phyloP scores from a whole-genome alignment of 495 filamentous ascomycete species.

The Xylaria sp. region DNA sequence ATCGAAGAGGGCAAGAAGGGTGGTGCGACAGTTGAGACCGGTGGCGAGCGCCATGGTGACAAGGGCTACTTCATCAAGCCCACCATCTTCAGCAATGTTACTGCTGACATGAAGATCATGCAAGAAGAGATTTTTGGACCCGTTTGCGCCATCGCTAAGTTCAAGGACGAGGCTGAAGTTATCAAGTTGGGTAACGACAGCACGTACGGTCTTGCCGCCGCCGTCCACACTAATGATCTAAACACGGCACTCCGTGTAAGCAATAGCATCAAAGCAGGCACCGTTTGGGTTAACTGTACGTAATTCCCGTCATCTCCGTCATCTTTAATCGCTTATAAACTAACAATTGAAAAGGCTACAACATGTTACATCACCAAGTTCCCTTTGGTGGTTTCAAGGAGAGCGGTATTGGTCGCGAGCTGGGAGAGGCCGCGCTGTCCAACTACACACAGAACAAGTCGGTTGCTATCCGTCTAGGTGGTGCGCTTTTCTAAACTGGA shows the following conservation, averaged over 20 bases:
- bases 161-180: constrained; percentile 86
- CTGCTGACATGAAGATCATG: constrained; percentile 94
- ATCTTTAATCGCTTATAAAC: not conserved
- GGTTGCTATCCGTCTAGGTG: constrained; percentile 60
- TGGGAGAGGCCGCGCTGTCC: constrained; percentile 88
- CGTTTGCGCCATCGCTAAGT: constrained; percentile 92
- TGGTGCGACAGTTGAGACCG: constrained; percentile 83
- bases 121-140: constrained; percentile 99
- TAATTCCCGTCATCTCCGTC: not conserved
- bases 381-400: constrained; percentile 96
- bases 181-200: constrained; percentile 83
- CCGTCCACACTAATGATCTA: constrained; percentile 90
- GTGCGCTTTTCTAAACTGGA: constrained; percentile 47
- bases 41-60: constrained; percentile 86
- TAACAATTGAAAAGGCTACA: constrained; percentile 51
- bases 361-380: constrained; percentile 75
- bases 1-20: constrained; percentile 88
- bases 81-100: constrained; percentile 93
- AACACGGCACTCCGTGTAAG: constrained; percentile 91
- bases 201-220: constrained; percentile 87
- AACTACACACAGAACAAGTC: constrained; percentile 87
- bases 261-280: constrained; percentile 84
- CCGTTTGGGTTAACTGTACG: constrained; percentile 95
- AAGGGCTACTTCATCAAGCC: constrained; percentile 98
- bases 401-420: constrained; percentile 90